Evolutionary conservation across 75 land plant genomes (phyloP).

Genomic region (Pseudotsuga menziesii): DNA sequence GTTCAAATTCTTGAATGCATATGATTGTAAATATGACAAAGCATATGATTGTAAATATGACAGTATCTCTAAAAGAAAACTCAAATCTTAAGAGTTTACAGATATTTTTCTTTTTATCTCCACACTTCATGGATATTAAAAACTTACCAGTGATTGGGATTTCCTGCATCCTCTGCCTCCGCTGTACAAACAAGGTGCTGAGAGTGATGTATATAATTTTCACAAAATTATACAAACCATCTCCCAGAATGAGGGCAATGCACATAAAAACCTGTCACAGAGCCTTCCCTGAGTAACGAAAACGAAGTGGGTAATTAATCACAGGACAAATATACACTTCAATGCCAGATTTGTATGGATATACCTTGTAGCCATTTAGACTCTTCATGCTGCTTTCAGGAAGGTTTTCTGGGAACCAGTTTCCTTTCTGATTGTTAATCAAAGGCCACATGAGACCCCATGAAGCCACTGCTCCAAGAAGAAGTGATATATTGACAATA

Average conservation of each 20-base stretch:
- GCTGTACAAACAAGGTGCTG: too few relatives aligned
- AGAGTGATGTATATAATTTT: slow-evolving; percentile 6
- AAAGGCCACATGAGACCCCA: slow-evolving; percentile 85
- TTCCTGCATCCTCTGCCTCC: too few relatives aligned
- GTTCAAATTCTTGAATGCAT: too few relatives aligned
- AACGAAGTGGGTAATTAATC: background rate
- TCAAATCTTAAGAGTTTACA: too few relatives aligned
- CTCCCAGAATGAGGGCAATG: slow-evolving; percentile 26
- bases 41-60: too few relatives aligned
- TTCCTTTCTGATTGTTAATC: slow-evolving; percentile 51
- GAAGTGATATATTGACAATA: slow-evolving; percentile 1
- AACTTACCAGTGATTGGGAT: too few relatives aligned
- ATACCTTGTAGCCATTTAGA: slow-evolving; percentile 90
- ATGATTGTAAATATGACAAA: too few relatives aligned
- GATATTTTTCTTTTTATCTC: too few relatives aligned
- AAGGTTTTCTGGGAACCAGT: slow-evolving; percentile 62
- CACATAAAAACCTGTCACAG: slow-evolving; percentile 21
- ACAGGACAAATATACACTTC: background rate
- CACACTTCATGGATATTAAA: too few relatives aligned
- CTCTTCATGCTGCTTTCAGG: slow-evolving; percentile 67
- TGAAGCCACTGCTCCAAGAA: slow-evolving; percentile 1
- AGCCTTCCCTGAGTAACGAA: background rate
- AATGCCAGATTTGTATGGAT: background rate
- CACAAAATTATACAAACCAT: slow-evolving; percentile 28
- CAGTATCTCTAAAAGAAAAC: too few relatives aligned